phyloP scores from a whole-genome alignment of 164 flowering plant species.

The Cinnamomum micranthum region DNA sequence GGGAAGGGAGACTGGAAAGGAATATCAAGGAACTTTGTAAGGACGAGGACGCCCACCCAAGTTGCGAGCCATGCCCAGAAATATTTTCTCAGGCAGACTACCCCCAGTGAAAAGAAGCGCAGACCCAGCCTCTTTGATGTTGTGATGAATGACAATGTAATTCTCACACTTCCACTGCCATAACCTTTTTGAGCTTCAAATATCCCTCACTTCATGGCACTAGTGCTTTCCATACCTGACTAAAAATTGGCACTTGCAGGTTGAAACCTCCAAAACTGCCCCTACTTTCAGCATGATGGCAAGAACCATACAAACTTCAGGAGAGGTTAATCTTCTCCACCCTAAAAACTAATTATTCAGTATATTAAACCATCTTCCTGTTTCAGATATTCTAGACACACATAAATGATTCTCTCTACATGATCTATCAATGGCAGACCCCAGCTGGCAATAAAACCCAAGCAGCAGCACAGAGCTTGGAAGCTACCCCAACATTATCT shows the following conservation, averaged over 20 bases:
- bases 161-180: background rate
- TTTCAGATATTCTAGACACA: background rate
- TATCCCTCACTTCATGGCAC: background rate
- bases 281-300: background rate
- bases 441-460: constrained; percentile 1
- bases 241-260: background rate
- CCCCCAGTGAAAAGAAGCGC: constrained; percentile 19
- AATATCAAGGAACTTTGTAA: constrained; percentile 37
- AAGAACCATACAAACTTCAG: background rate
- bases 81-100: constrained; percentile 29
- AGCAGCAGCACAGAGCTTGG: background rate
- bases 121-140: constrained; percentile 37
- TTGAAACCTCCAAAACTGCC: background rate
- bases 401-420: background rate
- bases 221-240: background rate
- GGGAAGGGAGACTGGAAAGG: constrained; percentile 53
- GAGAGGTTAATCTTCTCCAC: constrained; percentile 1
- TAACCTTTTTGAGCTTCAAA: background rate
- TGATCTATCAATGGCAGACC: background rate
- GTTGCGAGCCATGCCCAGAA: constrained; percentile 53
- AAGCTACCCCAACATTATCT: constrained; percentile 6
- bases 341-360: background rate
- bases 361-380: background rate
- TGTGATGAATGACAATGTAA: constrained; percentile 11
- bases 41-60: constrained; percentile 38